These are phyloP conservation scores for Termitomyces sp. DNA, from an alignment of 768 basidiomycete genomes.

Conservation along the genomic window DNA sequence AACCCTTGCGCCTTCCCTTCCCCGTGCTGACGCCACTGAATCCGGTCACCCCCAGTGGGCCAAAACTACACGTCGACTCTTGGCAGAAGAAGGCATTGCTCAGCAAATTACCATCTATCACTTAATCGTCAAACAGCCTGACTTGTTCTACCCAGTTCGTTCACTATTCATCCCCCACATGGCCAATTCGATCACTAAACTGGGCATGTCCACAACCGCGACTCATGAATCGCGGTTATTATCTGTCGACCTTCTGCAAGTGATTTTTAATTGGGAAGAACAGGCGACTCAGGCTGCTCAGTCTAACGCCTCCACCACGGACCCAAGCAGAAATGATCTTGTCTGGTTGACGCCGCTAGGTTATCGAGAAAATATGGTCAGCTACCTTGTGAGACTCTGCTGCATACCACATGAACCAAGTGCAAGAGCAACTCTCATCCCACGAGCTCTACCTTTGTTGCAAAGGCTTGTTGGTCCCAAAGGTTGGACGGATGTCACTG, in stretches of 20 bases:
- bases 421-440: constrained; percentile 42
- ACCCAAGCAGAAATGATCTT: constrained; percentile 20
- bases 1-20: constrained; percentile 79
- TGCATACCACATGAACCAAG: constrained; percentile 60
- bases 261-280: constrained; percentile 93
- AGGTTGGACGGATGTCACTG: constrained; percentile 89
- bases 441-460: constrained; percentile 61
- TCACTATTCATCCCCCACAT: constrained; percentile 92
- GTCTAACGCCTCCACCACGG: constrained; percentile 11
- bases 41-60: constrained; percentile 77
- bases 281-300: constrained; percentile 34
- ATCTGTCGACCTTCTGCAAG: constrained; percentile 86
- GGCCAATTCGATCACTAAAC: constrained; percentile 81
- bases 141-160: constrained; percentile 90
- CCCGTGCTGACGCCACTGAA: constrained; percentile 52
- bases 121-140: constrained; percentile 84
- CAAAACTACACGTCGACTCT: constrained; percentile 72
- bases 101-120: constrained; percentile 79
- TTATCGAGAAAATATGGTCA: constrained; percentile 87
- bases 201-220: constrained; percentile 72
- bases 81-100: constrained; percentile 85
- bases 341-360: constrained; percentile 73
- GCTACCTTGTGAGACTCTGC: constrained; percentile 90
- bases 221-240: constrained; percentile 78
- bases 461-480: constrained; percentile 74